A percentile compares a stretch with the other conserved stretches of the same genome.
These are phyloP conservation scores for Cladosporium sp. DNA, from an alignment of 2,329 filamentous ascomycete genomes.

Conservation along the genomic window DNA sequence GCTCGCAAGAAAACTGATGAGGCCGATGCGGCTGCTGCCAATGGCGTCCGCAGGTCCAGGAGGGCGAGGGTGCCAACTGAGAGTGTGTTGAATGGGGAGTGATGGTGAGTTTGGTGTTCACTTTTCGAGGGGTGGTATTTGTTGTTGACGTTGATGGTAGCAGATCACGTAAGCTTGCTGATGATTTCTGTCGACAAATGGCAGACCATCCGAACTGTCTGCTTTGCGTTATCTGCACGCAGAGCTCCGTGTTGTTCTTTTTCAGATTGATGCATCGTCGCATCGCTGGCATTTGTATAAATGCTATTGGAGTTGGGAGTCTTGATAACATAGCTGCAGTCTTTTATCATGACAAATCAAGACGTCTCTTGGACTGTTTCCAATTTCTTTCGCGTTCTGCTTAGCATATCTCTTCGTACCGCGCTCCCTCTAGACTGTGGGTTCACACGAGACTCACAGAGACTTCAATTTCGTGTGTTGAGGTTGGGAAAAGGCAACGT, in stretches of 20 bases:
- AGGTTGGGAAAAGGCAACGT: neutral
- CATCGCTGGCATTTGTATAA: neutral
- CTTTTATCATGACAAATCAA: too few species aligned
- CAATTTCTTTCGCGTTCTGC: too few species aligned
- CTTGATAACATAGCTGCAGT: neutral
- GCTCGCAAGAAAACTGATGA: neutral
- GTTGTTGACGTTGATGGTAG: neutral
- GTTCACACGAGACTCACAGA: neutral
- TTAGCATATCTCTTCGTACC: neutral
- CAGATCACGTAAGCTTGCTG: neutral
- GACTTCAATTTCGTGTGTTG: rapidly evolving
- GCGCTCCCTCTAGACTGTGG: neutral
- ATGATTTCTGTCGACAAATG: neutral
- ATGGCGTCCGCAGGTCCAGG: neutral
- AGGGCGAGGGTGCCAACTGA: neutral
- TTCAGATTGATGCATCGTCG: neutral
- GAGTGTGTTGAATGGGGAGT: neutral
- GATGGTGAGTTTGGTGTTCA: neutral
- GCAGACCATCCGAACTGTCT: neutral
- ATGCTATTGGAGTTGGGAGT: neutral
- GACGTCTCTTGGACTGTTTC: too few species aligned
- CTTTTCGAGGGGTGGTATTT: neutral
- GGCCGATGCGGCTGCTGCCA: neutral
- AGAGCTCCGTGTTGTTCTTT: neutral
- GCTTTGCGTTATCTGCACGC: neutral